phyloP scores from a whole-genome alignment of 495 filamentous ascomycete species.

The Trichocladium antarcticum region DNA sequence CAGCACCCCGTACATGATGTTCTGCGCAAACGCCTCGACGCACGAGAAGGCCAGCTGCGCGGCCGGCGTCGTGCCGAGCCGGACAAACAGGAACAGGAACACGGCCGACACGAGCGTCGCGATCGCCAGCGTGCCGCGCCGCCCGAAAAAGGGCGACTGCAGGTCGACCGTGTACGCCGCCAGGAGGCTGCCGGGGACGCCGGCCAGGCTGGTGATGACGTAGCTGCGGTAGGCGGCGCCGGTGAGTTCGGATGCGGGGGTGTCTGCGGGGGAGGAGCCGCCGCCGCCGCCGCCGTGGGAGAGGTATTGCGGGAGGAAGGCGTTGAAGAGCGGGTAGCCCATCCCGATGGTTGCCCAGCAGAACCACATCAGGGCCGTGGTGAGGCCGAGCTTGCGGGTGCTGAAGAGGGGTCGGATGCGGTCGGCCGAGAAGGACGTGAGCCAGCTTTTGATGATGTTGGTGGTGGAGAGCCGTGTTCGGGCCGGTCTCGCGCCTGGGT shows the following conservation, averaged over 20 bases:
- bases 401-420: conserved; percentile 40
- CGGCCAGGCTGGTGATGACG: conserved; percentile 59
- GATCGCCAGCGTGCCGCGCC: conserved; percentile 58
- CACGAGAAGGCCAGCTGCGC: conserved; percentile 64
- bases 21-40: conserved; percentile 62
- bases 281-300: conserved; percentile 44
- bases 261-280: background rate
- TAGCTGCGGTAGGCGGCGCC: conserved; percentile 55
- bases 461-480: conserved; percentile 22
- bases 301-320: conserved; percentile 73
- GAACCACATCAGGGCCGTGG: conserved; percentile 47
- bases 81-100: conserved; percentile 53
- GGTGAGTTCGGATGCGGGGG: conserved; percentile 16
- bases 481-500: conserved; percentile 16
- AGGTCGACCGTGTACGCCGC: conserved; percentile 62
- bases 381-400: conserved; percentile 36
- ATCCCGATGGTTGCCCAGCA: conserved; percentile 46
- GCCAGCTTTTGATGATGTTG: conserved; percentile 28
- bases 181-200: conserved; percentile 62
- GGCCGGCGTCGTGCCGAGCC: conserved; percentile 48
- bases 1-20: conserved; percentile 79
- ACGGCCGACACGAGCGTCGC: conserved; percentile 59
- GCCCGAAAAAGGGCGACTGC: conserved; percentile 50
- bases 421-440: conserved; percentile 34
- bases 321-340: conserved; percentile 71